Evolutionary conservation across 208 protist species (phyloP), one percentile per base, ranked within the genome.

Genomic region (Acanthamoeba royreba): DNA sequence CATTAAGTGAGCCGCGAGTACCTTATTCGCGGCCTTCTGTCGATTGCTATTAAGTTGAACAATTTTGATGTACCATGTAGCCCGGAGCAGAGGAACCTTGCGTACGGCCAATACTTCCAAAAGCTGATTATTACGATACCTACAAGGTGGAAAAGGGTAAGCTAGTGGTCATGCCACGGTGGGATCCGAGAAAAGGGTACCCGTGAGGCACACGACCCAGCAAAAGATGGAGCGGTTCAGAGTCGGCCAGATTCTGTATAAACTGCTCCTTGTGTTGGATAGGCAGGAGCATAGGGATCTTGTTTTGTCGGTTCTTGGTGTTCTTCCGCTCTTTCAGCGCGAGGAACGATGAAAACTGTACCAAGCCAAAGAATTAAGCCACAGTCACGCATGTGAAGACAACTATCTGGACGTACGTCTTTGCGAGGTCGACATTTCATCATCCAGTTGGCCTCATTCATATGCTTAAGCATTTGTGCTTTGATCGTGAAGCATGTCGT

Each of bases 31-130:
- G 77, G 43, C n/a, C 22, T 47, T 15, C 46, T 86, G 40, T 13
- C 46, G 8, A 15, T 86, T 86, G 77, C 53, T 86, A 45, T 47
- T 53, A 45, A 47, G 40, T 11, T 86, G 77, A 5, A 53, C 77
- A 45, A 86, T 15, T n/a, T 86, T 86, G 77, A 86, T 86, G 46
- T 53, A 86, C 77, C 77, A 86, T 25, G 77, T 86, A 11, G 77
- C 77, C 8, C 77, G 77, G 43, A 86, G 31, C 4, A 86, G 46
- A 17, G 77, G 77, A 38, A 86, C 77, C 46, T 55, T 86, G 46
- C 40, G 46, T 45, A 31, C 46, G 25, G 46, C 77, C 77, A 86
- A 86, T n/a, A 55, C 77, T 15, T 86, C 77, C 38, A 86, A 25
- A 17, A 86, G 77, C 40, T 86, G 77, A 3, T 33, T 55, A 25